Percentiles rank a stretch among this genome's conserved stretches.
phyloP scores from a whole-genome alignment of 345 rosid genomes.

The Linum lewisii region DNA sequence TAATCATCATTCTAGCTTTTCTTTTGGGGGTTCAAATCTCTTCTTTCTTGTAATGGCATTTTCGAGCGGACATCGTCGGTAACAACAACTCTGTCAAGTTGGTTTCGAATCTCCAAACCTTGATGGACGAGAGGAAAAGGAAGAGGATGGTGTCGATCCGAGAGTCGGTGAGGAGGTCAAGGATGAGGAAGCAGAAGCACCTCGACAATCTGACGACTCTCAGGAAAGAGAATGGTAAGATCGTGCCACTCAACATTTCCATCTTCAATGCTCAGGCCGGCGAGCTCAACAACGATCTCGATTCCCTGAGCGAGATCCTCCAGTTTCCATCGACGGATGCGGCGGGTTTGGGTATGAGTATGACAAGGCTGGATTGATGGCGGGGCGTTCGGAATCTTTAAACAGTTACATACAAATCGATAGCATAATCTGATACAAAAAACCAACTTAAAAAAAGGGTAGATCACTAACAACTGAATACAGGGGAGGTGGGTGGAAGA shows the following conservation, averaged over 20 bases:
- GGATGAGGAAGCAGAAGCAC: constrained; percentile 89
- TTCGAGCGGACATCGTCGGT: constrained; percentile 55
- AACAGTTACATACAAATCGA: too few species aligned
- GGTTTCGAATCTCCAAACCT: constrained; percentile 36
- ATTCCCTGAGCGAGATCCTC: constrained; percentile 64
- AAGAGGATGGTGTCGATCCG: constrained; percentile 90
- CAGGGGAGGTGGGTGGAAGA: too few species aligned
- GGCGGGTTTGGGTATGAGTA: not conserved
- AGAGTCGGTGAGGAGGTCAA: constrained; percentile 88
- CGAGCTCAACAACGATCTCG: constrained; percentile 60
- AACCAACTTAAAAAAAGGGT: too few species aligned
- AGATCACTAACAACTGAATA: too few species aligned
- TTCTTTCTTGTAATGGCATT: constrained; percentile 48
- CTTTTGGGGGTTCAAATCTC: not conserved
- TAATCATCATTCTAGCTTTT: too few species aligned
- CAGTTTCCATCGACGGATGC: constrained; percentile 7
- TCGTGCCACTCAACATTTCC: constrained; percentile 46
- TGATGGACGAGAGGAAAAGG: constrained; percentile 77
- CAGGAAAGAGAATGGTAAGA: constrained; percentile 46
- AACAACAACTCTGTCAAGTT: constrained; percentile 63
- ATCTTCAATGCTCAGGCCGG: constrained; percentile 57
- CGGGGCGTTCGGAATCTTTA: too few species aligned
- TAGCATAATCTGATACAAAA: too few species aligned
- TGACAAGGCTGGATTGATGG: too few species aligned
- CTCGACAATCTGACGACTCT: constrained; percentile 64